Base-by-base conservation (phyloP, 371 early-diverging fungal genomes). In the Spraguea lophii region DNA sequence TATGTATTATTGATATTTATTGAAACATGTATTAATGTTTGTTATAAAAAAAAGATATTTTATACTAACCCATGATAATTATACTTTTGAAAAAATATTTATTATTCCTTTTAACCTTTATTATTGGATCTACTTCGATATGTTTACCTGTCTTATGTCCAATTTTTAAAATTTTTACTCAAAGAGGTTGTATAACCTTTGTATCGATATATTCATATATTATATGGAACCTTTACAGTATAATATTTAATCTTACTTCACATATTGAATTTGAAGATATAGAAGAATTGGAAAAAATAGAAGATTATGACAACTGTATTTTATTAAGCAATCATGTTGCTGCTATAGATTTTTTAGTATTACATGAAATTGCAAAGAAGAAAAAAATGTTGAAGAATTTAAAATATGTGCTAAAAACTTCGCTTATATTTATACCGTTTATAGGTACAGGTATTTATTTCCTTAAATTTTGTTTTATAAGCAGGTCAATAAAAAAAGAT, bases 241-340 rank as follows among this genome's bases (percentile, higher is more conserved):
- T n/a, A n/a, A n/a, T n/a, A n/a, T n/a, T n/a, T n/a, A n/a, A n/a
- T n/a, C n/a, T n/a, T n/a, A n/a, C n/a, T n/a, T n/a, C n/a, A n/a
- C n/a, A n/a, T n/a, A n/a, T 9, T 32, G 9, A 32, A n/a, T 10
- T n/a, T 9, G n/a, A 34, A n/a, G 38, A 38, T 13, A 38, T 38
- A 15, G 38, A 38, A 38, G 19, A 38, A 6, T 13, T 19, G 16
- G 38, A 38, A 15, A 16, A 15, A 4, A 6, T 47, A 36, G 32
- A 13, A 15, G 9, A 47, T 19, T 19, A 16, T 15, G 20, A 47
- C 23, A 54, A 53, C 25, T 56, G 46, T 20, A n/a, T 59, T 45
- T 50, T 71, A 3, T 37, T 71, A 16, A 50, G 56, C 19, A 71
- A 71, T 39, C 71, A 71, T 51, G 37, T 66, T 13, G 58, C 59